phyloP scores from a whole-genome alignment of 352 stramenopile species.

The Pythium coloratum region DNA sequence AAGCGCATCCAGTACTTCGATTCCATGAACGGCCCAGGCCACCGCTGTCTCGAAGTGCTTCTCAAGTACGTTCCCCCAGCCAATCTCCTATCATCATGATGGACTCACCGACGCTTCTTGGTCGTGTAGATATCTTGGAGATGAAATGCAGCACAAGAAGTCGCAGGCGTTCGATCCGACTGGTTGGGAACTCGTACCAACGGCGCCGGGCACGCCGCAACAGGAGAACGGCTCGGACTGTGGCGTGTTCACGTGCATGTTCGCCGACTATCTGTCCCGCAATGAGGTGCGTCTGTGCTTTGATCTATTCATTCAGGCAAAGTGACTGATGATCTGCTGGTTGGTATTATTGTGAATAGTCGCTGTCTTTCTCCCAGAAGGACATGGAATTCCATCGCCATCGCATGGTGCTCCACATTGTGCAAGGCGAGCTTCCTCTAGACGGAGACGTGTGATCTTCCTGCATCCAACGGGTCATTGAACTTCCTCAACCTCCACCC shows the following conservation, averaged over 20 bases:
- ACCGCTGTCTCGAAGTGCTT: constrained; percentile 69
- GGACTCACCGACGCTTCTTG: not conserved
- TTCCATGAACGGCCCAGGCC: constrained; percentile 77
- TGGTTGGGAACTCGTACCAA: constrained; percentile 69
- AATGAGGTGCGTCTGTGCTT: constrained; percentile 43
- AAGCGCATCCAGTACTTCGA: constrained; percentile 91
- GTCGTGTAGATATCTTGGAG: constrained; percentile 67
- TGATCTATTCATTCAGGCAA: too few species aligned
- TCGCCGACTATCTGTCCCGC: constrained; percentile 76
- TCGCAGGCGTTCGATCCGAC: constrained; percentile 56
- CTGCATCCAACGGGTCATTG: not conserved
- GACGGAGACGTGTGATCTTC: constrained; percentile 60
- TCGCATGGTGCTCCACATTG: constrained; percentile 79
- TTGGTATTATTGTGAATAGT: constrained; percentile 29
- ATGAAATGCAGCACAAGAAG: constrained; percentile 88
- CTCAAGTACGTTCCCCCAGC: constrained; percentile 35
- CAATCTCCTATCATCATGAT: not conserved
- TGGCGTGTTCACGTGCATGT: constrained; percentile 87
- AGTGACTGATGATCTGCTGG: not conserved
- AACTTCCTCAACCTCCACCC: too few species aligned
- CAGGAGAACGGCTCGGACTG: constrained; percentile 86
- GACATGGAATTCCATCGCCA: constrained; percentile 85
- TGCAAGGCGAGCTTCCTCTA: constrained; percentile 57
- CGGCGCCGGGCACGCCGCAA: constrained; percentile 60
- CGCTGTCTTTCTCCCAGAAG: constrained; percentile 69